A percentile compares a stretch with the other conserved stretches of the same genome.
Evolutionary conservation across 2,329 filamentous ascomycete species (phyloP).

Genomic region (Colletotrichum echinochloae): DNA sequence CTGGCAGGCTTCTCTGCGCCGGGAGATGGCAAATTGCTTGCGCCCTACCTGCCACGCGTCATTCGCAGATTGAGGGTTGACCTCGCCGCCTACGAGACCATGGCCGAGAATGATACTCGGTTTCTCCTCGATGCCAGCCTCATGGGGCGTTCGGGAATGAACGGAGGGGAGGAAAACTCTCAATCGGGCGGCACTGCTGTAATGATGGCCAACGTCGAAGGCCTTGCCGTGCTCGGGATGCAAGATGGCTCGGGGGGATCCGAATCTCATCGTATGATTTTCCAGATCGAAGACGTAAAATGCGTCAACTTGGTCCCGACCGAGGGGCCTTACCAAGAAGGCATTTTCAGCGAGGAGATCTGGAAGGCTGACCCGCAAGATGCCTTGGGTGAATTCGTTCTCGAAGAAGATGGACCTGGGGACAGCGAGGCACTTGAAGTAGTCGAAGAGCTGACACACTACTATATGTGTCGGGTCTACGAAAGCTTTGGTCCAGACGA

Average conservation of each 20-base stretch:
- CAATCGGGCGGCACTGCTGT: background rate
- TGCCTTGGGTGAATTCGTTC: background rate
- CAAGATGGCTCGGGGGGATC: too few species aligned
- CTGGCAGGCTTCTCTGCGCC: conserved; percentile 49
- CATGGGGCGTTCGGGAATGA: background rate
- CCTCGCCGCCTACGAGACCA: background rate
- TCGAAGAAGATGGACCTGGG: background rate
- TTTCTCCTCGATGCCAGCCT: conserved; percentile 7
- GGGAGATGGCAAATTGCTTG: conserved; percentile 48
- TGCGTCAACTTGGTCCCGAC: conserved; percentile 10
- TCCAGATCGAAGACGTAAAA: conserved; percentile 9
- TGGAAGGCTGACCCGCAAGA: conserved; percentile 2
- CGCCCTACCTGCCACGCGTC: conserved; percentile 19
- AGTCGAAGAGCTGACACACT: conserved; percentile 20
- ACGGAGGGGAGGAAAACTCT: background rate
- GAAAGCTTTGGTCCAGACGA: background rate
- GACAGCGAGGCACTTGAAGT: background rate
- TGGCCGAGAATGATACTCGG: background rate
- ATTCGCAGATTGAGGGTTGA: conserved; percentile 4
- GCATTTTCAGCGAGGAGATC: conserved; percentile 15
- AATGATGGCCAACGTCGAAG: conserved; percentile 4
- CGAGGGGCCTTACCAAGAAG: conserved; percentile 8
- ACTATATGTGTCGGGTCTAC: conserved; percentile 20
- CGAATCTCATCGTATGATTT: conserved; percentile 13
- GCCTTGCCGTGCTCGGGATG: background rate